Evolutionary conservation across 257 asterid genomes (phyloP), one percentile per base, ranked within the genome.

Genomic region (Solanum etuberosum): DNA sequence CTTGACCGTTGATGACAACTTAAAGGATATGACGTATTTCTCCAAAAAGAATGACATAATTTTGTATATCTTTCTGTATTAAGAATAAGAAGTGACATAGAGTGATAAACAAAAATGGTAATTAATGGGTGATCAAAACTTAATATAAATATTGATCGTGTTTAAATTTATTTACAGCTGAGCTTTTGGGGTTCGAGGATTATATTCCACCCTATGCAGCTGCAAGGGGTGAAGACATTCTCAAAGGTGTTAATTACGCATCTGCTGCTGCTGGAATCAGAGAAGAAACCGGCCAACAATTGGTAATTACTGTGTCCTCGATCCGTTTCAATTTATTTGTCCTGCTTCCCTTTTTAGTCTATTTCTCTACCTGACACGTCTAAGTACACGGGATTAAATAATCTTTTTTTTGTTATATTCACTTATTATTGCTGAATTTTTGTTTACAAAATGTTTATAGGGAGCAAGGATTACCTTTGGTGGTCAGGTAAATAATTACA

Each of bases 401-500:
- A 51, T 20, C 3, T 37, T 74, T 40, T 76, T 74, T 74, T 15
- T 35, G 15, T n/a, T 83, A 27, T 57, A 1, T 63, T 15, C 48
- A 6, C 20, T 0, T 65, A 27, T 63, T 5, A 5, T 83, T 72
- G 10, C 46, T 85, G 29, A 76, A n/a, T 67, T 9, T 1, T 27
- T 37, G 29, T 65, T 84, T 38, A 65, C 59, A 5, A 15, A 25
- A 68, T 70, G 3, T n/a, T 13, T 42, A 35, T 46, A 97, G 99
- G 99, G 98, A 4, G 95, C 87, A 4, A 86, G 98, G 86, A 93
- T 91, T 46, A 92, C 88, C 40, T 94, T 96, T 38, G 83, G 90
- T 1, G 95, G 87, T 14, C 99, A 96, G 87, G 91, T 96, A 42
- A 94, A 90, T 42, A 96, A 96, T 89, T 95, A 96, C 96, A 92